Base-by-base conservation (phyloP, 345 rosid genomes). In the Citrus maxima region DNA sequence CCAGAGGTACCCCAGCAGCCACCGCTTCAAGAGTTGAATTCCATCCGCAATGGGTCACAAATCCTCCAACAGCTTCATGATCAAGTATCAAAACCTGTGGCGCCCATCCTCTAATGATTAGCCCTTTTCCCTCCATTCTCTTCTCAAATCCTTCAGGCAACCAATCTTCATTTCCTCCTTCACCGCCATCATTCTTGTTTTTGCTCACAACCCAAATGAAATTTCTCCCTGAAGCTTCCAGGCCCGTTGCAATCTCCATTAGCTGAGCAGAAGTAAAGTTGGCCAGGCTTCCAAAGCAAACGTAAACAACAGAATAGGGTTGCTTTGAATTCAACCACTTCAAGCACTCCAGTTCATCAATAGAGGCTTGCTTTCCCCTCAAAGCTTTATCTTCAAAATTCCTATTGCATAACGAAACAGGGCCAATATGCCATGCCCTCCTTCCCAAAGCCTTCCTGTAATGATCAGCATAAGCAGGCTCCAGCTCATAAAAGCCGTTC, bases 1-100 rank as follows among this genome's bases (percentile, higher is more conserved):
- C 83, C 88, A 89, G 80, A 1, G 87, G 90, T 51, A 87, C 73
- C 30, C 92, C 89, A 7, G 85, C 82, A 54, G 82, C 58, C 1
- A 84, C 72, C n/a, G 83, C 86, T 67, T 89, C 92, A 3, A 87
- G 62, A 49, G 80, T 24, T 1, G 90, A 89, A 80, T 85, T 89
- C 92, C 89, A 89, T 60, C 92, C 90, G 22, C 90, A 89, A 18
- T 87, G 90, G 4, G 90, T 89, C 81, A 89, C 70, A 5, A 85
- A 87, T 42, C 84, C 87, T 34, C 88, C 87, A 2, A 75, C 56
- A 3, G 89, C 87, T 79, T 83, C 79, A 40, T 87, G 85, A 6
- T 87, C 90, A 37, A 89, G 88, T 35, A 89, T 86, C 66, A 78
- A 13, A n/a, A 84, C 76, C n/a, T 89, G 90, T 9, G 89, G 87